Conservation (phyloP, 2,329 filamentous ascomycete genomes). For the Trichoderma sp. region DNA sequence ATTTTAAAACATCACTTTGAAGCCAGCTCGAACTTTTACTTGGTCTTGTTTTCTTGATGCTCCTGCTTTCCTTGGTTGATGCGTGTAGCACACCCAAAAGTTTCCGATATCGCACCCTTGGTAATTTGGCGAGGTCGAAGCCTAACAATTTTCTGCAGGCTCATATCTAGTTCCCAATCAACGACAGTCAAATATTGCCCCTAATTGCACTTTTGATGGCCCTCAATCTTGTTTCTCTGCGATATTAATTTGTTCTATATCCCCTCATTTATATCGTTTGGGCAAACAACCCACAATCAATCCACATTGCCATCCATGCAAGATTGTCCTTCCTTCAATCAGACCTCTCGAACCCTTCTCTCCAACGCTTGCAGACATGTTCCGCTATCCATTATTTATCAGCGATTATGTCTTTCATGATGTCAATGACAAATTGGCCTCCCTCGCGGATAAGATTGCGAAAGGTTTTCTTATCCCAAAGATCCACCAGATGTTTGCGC, state of each 20-base stretch:
- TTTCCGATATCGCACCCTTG: not conserved
- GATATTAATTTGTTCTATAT: not conserved
- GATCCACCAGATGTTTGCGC: not conserved
- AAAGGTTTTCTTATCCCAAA: conserved; percentile 2
- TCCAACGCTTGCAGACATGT: not conserved
- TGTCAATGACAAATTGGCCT: conserved; percentile 7
- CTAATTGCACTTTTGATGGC: not conserved
- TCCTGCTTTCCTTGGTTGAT: not conserved
- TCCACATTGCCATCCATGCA: not conserved
- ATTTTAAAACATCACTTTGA: not conserved
- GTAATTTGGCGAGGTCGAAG: not conserved
- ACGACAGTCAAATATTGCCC: not conserved
- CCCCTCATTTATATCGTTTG: not conserved
- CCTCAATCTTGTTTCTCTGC: not conserved
- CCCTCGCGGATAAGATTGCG: conserved; percentile 5
- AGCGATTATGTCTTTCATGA: not conserved
- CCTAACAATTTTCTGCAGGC: not conserved
- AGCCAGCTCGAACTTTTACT: not conserved
- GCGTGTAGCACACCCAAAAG: not conserved
- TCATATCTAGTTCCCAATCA: not conserved
- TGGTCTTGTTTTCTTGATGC: not conserved
- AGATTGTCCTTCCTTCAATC: not conserved
- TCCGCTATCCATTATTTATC: not conserved
- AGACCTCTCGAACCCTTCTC: not conserved
- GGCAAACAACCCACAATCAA: not conserved